Evolutionary conservation across 106 monocot genomes (phyloP), one percentile per base, ranked within the genome.

Genomic region (Dendrobium nobile): DNA sequence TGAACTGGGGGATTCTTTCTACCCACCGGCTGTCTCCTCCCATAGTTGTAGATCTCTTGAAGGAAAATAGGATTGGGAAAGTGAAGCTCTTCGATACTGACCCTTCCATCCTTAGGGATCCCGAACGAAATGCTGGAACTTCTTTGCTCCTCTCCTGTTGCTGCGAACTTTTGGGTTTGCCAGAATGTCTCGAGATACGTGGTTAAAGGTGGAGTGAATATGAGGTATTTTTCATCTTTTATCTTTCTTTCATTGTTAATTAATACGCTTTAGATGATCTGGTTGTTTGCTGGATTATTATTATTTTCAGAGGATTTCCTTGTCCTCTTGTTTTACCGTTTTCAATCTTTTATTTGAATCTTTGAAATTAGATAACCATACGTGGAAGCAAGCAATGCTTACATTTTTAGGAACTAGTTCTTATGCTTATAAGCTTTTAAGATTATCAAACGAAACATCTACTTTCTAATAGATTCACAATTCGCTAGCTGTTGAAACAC

Each of bases 1-100:
- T 92, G 80, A 98, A 98, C 89, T 98, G 97, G 97, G 97, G 97
- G 11, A 91, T 88, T 0, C 58, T 94, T 72, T 82, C 90, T 2
- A 86, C 90, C n/a, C 97, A 98, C 91, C 78, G 75, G 85, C 80
- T 94, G 15, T 41, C 92, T 11, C 89, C 97, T 19, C 43, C 82
- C 58, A 77, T 94, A 42, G 97, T 91, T 61, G 94, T 98, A 82
- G 91, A 92, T 81, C 91, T 98, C 51, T 20, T 98, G 84, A 87
- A 72, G 83, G 79, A 86, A 42, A 98, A 98, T 79, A 85, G 77
- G 83, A 94, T 98, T 45, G 72, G 67, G 17, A 98, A 94, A 80
- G 97, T 94, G 78, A 94, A 98, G 88, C 89, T 98, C 45, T 98
- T 98, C 82, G 97, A 94, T 31, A 61, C 94, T 13, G 85, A 94